Evolutionary conservation across 306 rosid species (phyloP), one percentile per base, ranked within the genome.

Genomic region (Fragaria vesca): DNA sequence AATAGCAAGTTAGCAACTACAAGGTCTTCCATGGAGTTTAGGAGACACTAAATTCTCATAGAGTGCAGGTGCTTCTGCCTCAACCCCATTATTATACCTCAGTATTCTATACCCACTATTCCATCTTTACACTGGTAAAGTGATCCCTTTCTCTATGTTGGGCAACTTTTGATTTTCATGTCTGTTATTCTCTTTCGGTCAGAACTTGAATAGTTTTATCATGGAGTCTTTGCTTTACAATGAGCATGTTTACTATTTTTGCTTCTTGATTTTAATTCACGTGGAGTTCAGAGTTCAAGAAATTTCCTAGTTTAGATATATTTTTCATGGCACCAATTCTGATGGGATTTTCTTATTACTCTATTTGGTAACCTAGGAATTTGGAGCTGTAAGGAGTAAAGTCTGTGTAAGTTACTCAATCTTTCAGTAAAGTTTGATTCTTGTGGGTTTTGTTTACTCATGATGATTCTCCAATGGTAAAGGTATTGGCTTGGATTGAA

Each of bases 11-110:
- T 88, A 70, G 87, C 82, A 82, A 79, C 84, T 45, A n/a, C 86
- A 52, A 24, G 46, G 85, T 66, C 85, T 80, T 84, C 85, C 89
- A 90, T 90, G 86, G 89, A 91, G 89, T 82, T 79, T 73, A 83
- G 81, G 88, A 74, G 46, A 43, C 80, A 79, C 83, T 65, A 46
- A 60, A 57, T 21, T 71, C 77, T 12, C 62, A 65, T n/a, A 73
- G 18, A 82, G 30, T 70, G 83, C 60, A 50, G 79, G 73, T 78
- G 74, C 72, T 71, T 74, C 89, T 78, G 51, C 62, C 76, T 74
- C 81, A 75, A 48, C 78, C 79, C 80, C 88, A 26, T 71, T 70
- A 76, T 40, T 40, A 40, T 78, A 76, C 69, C 71, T 4, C 81
- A 57, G 18, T 28, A 60, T 61, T 26, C 17, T 76, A 76, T 32